Percentiles rank a stretch among this genome's conserved stretches.
phyloP scores from a whole-genome alignment of 1,139 yeast genomes.

The Candida sp. region DNA sequence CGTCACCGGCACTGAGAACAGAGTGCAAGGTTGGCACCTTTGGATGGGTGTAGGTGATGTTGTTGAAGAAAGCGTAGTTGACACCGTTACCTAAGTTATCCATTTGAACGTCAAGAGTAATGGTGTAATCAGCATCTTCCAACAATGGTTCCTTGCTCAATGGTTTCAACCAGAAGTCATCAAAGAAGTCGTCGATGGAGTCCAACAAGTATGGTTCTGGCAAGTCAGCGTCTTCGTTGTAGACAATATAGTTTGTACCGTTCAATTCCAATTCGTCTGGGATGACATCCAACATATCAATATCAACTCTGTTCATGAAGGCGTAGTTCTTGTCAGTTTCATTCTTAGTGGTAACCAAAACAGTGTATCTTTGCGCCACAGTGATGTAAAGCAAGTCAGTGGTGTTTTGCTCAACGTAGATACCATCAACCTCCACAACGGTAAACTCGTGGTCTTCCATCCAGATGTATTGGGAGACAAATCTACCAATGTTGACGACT shows the following conservation, averaged over 20 bases:
- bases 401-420: conserved; percentile 58
- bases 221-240: conserved; percentile 37
- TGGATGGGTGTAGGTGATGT: conserved; percentile 64
- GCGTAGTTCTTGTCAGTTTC: conserved; percentile 55
- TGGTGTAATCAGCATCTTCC: conserved; percentile 63
- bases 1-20: conserved; percentile 53
- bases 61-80: conserved; percentile 78
- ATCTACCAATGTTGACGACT: conserved; percentile 68
- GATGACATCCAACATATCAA: conserved; percentile 66
- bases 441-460: conserved; percentile 71
- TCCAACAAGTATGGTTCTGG: conserved; percentile 28
- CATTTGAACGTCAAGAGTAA: conserved; percentile 66
- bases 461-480: conserved; percentile 71
- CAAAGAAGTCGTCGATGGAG: conserved; percentile 34
- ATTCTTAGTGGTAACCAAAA: conserved; percentile 58
- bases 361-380: conserved; percentile 74
- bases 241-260: conserved; percentile 58
- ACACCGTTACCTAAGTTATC: conserved; percentile 73
- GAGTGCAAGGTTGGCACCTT: conserved; percentile 69
- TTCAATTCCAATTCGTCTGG: conserved; percentile 58
- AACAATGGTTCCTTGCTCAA: conserved; percentile 39
- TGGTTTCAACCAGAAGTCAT: conserved; percentile 63
- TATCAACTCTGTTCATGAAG: conserved; percentile 65
- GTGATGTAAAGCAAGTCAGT: conserved; percentile 66
- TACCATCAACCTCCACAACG: conserved; percentile 78